Base-by-base conservation (phyloP, 371 early-diverging fungal genomes). In the Cokeromyces recurvatus region DNA sequence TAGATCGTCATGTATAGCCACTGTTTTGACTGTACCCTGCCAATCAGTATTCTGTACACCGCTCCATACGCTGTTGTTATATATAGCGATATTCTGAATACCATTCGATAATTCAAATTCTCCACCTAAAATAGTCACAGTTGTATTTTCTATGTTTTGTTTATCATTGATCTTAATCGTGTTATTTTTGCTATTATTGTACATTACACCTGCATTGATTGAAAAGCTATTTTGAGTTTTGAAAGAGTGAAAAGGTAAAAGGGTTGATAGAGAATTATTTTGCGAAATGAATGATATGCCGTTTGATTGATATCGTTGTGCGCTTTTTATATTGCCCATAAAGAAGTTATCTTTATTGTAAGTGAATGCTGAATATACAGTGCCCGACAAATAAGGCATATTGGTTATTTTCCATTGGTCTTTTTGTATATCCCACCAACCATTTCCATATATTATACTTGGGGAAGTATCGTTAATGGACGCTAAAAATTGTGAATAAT, bases 31-130 rank as follows among this genome's bases (percentile, higher is more conserved):
- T 27, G 59, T 39, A 8, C 73, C 74, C 23, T 59, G 31, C 74
- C 74, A 72, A 11, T 6, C 50, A 0, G 63, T 57, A n/a, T 64
- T 64, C 29, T 42, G 17, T 15, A 77, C 37, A 7, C 72, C 72
- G 14, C 53, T 56, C 79, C 72, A 76, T 2, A 43, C 20, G 3
- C 58, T 60, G 24, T 76, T 66, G 12, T 57, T 43, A 23, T 66
- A 61, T 6, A 79, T 43, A 3, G 77, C 79, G 10, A 76, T 46
- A 29, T 79, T 76, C 25, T 57, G 48, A 22, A 74, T 64, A 22
- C 38, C 37, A n/a, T n/a, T n/a, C n/a, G 56, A 32, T 1, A 70
- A 38, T 8, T 22, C 35, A 32, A 79, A 79, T 19, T 40, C 29
- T 4, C 79, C 79, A 19, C 69, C 77, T 15, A 79, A 38, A 21